These are phyloP conservation scores for Gossypioides kirkii DNA, from an alignment of 345 rosid genomes.

Conservation along the genomic window DNA sequence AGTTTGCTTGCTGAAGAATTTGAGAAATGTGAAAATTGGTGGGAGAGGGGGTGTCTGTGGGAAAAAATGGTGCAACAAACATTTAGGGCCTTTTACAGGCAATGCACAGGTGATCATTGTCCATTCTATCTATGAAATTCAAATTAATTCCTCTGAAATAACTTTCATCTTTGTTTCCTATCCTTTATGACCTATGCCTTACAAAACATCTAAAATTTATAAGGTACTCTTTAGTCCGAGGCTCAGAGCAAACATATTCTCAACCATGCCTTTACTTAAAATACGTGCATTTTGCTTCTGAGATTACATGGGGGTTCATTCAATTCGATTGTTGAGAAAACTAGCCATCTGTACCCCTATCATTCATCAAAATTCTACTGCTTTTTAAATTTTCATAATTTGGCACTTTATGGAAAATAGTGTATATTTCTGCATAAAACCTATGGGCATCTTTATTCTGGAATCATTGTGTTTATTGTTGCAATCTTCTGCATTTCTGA, in stretches of 20 bases:
- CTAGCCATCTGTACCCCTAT: background rate
- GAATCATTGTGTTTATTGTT: constrained; percentile 1
- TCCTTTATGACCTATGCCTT: background rate
- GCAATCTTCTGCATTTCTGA: background rate
- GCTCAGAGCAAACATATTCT: background rate
- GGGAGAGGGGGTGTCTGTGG: background rate
- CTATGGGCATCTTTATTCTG: background rate
- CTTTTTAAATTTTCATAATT: background rate
- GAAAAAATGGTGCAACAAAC: background rate
- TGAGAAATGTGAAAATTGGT: background rate
- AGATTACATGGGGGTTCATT: background rate
- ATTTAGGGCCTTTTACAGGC: background rate
- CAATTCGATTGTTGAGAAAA: background rate
- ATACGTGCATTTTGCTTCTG: background rate
- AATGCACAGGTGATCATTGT: background rate
- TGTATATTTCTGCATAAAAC: background rate
- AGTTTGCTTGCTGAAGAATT: background rate
- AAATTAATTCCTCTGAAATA: background rate
- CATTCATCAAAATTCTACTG: background rate
- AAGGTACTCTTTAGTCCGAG: background rate
- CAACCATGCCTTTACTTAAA: background rate
- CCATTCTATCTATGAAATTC: constrained; percentile 5
- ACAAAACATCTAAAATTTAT: background rate
- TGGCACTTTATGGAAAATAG: background rate
- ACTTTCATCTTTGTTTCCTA: background rate